phyloP scores from a whole-genome alignment of 805 yeast genomes.

The Myxozyma kluyveri region DNA sequence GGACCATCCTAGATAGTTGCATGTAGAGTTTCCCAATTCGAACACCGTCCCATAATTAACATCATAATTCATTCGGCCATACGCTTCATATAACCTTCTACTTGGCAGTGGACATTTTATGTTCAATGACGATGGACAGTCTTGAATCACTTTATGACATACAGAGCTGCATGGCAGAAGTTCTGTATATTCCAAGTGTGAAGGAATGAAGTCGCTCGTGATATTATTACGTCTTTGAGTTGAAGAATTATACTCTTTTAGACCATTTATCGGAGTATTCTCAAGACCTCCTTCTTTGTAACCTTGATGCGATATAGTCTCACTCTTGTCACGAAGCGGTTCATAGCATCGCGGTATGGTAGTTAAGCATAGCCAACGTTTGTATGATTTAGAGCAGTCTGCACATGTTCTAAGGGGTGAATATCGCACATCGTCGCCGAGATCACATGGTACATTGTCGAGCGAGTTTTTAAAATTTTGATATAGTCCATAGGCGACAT shows the following conservation, averaged over 20 bases:
- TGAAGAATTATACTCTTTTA: background rate
- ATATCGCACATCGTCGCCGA: conserved; percentile 59
- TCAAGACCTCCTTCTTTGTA: conserved; percentile 48
- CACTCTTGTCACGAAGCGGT: conserved; percentile 31
- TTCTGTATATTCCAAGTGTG: conserved; percentile 48
- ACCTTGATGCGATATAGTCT: conserved; percentile 25
- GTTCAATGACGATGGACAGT: conserved; percentile 76
- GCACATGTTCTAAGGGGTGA: conserved; percentile 73
- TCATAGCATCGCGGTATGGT: conserved; percentile 82
- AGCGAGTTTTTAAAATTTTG: conserved; percentile 70
- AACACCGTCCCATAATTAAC: conserved; percentile 6
- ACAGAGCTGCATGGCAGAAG: conserved; percentile 77
- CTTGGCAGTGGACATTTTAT: conserved; percentile 66
- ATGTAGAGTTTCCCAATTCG: conserved; percentile 5
- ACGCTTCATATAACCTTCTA: conserved; percentile 28
- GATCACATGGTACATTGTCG: conserved; percentile 70
- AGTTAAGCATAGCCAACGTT: conserved; percentile 85
- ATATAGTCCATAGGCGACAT: conserved; percentile 54
- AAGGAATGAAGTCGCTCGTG: no score
- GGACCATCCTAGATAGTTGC: conserved; percentile 15
- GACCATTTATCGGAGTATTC: conserved; percentile 24
- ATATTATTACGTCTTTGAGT: background rate
- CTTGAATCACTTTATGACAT: conserved; percentile 73
- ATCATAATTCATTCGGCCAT: conserved; percentile 15
- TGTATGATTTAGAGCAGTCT: conserved; percentile 69